Base-by-base conservation (phyloP, 441 rosid species). In the Erodium trifolium region DNA sequence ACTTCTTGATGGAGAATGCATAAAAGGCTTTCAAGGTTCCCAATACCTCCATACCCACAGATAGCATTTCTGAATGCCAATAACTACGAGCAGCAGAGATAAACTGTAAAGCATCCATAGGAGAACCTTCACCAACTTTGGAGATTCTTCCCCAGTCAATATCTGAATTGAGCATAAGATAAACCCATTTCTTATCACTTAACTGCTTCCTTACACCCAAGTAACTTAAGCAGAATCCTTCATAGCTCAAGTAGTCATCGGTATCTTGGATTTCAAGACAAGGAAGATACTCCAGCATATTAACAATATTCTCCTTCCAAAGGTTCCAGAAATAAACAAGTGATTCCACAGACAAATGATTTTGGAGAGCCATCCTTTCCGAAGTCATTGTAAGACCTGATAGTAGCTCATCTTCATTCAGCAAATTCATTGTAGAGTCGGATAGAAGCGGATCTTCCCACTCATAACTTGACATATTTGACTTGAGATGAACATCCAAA, bases 211-310 rank as follows among this genome's bases (percentile, higher is more conserved):
- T 37, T 14, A 82, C 82, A 0, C 83, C 86, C 31, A 84, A 70
- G 79, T 82, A 84, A 67, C 74, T 77, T 66, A 84, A 67, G 74
- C 88, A 86, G 73, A 86, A 86, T 27, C 82, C 80, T 53, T 68
- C 82, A 4, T 23, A 71, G 13, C 67, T 72, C 69, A 62, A 19
- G 1, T 12, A 63, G 66, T 78, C 79, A 60, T 11, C 59, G 17
- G 31, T 63, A 66, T 51, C 66, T 51, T 16, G 68, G 6, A 27
- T 68, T 67, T 71, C 77, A 66, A 69, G 68, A 68, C 39, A 14
- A 19, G 13, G 49, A 37, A 82, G 81, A 71, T 35, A 78, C 43
- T 73, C 71, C 5, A 84, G 39, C 63, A 84, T 69, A 13, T 69
- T 63, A 49, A 75, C 35, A 45, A 84, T 69, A 55, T 37, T 71